Evolutionary conservation across 768 basidiomycete species (phyloP).

Genomic region (Suillus americanus): DNA sequence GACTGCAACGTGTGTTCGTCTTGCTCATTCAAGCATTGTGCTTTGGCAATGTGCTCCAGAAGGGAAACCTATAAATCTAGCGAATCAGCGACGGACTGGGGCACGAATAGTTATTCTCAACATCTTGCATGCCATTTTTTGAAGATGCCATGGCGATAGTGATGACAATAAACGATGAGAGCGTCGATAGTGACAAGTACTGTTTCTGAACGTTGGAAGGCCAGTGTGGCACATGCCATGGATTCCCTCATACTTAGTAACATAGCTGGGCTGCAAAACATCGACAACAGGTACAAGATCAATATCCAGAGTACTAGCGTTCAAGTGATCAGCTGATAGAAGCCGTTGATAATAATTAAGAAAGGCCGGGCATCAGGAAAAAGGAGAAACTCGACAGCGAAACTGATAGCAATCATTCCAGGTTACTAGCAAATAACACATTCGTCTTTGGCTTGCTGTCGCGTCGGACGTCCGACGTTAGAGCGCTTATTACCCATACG

Average conservation of each 20-base stretch:
- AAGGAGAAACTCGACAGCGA: neutral
- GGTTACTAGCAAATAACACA: slow-evolving; percentile 70
- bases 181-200: neutral
- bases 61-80: slow-evolving; percentile 43
- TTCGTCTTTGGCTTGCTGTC: slow-evolving; percentile 92
- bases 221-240: neutral
- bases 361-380: neutral
- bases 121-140: slow-evolving; percentile 22
- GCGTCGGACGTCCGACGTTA: slow-evolving; percentile 81
- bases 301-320: slow-evolving; percentile 5
- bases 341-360: neutral
- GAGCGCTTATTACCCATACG: slow-evolving; percentile 78
- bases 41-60: slow-evolving; percentile 55
- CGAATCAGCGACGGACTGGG: neutral
- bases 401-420: neutral
- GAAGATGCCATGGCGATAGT: slow-evolving; percentile 2
- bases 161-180: neutral
- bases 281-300: slow-evolving; percentile 17
- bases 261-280: slow-evolving; percentile 10
- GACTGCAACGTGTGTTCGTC: slow-evolving; percentile 48
- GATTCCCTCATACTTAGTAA: neutral
- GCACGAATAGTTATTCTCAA: slow-evolving; percentile 16
- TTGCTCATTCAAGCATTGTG: slow-evolving; percentile 73
- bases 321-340: slow-evolving; percentile 7
- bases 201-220: neutral